phyloP scores from a whole-genome alignment of 768 basidiomycete species.

The Leccinum uliginosum region DNA sequence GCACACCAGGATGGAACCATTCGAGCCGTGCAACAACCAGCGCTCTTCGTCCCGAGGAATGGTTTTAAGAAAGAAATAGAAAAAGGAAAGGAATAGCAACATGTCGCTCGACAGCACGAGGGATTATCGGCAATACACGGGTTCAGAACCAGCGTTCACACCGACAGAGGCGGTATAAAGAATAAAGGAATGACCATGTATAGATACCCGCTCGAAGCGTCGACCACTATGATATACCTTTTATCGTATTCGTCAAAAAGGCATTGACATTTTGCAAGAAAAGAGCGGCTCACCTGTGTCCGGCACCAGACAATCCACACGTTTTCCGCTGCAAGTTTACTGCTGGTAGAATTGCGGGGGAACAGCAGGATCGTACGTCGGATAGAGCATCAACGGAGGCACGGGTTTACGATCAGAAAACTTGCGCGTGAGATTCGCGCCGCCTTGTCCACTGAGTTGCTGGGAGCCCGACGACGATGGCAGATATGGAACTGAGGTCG shows the following conservation, averaged over 20 bases:
- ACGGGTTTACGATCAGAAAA: conserved; percentile 33
- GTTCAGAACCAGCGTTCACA: conserved; percentile 6
- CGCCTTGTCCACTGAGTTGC: conserved; percentile 17
- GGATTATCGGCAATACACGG: conserved; percentile 7
- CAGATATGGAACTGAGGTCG: conserved; percentile 10
- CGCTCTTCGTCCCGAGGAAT: background rate
- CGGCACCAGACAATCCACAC: background rate
- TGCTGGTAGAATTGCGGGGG: conserved; percentile 20
- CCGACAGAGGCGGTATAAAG: background rate
- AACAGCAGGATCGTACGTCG: conserved; percentile 22
- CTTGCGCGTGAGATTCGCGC: conserved; percentile 32
- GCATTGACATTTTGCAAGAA: background rate
- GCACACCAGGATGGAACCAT: conserved; percentile 10
- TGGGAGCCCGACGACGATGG: conserved; percentile 8
- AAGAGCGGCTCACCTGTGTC: background rate
- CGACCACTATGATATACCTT: background rate
- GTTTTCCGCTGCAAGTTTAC: background rate
- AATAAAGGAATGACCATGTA: conserved; percentile 4
- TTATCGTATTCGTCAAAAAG: background rate
- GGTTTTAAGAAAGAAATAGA: background rate
- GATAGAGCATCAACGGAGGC: conserved; percentile 23
- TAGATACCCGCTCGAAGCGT: background rate
- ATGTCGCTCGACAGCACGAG: conserved; percentile 15
- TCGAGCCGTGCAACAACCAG: background rate
- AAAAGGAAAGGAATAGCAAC: background rate